Conservation (phyloP, 1,284 basidiomycete species). For the Rhodotorula sp. region DNA sequence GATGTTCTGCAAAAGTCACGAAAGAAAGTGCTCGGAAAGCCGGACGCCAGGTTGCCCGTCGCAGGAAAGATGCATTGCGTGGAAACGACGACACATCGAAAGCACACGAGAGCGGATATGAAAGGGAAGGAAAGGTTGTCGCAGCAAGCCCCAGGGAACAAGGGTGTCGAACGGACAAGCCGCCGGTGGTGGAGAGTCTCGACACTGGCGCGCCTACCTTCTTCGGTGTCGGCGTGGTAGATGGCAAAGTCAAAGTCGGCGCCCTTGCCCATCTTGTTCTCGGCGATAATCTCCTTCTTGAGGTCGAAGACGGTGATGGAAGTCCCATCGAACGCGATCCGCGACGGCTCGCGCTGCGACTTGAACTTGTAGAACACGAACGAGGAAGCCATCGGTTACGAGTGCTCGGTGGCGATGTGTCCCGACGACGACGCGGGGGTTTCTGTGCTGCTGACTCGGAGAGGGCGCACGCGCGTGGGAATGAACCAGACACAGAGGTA, state of each 20-base stretch:
- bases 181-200: too few relatives aligned
- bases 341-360: conserved; percentile 88
- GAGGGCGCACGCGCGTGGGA: too few relatives aligned
- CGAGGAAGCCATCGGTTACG: conserved; percentile 9
- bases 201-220: conserved; percentile 61
- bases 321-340: conserved; percentile 96
- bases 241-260: conserved; percentile 95
- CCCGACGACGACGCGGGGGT: background rate
- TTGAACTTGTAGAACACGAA: conserved; percentile 96
- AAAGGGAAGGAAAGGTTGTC: too few relatives aligned
- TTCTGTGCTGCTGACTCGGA: background rate
- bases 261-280: conserved; percentile 86
- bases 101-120: background rate
- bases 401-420: background rate
- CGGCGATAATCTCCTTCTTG: conserved; percentile 96
- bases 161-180: too few relatives aligned
- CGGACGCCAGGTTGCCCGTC: too few relatives aligned
- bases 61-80: too few relatives aligned
- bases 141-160: background rate
- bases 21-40: background rate
- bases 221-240: conserved; percentile 71
- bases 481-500: too few relatives aligned
- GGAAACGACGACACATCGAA: background rate
- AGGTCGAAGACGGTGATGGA: conserved; percentile 98
- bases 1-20: background rate